phyloP scores from a whole-genome alignment of 2,329 filamentous ascomycete genomes.

The Westerdykella sp. region DNA sequence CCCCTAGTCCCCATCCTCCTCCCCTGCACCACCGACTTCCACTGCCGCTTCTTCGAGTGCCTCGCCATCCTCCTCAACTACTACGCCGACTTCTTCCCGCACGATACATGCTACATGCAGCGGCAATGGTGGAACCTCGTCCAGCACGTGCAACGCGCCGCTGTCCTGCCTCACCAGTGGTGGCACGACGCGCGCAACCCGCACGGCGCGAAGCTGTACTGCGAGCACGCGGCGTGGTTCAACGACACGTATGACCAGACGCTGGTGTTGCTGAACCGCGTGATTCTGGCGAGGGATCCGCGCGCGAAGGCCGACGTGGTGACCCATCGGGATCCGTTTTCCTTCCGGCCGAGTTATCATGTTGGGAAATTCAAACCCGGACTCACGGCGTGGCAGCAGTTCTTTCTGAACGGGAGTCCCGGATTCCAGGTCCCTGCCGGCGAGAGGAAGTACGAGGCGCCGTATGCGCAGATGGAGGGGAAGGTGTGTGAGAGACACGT shows the following conservation, averaged over 20 bases:
- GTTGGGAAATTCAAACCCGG: constrained; percentile 16
- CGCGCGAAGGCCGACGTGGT: background rate
- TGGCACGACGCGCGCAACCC: background rate
- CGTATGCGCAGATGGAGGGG: background rate
- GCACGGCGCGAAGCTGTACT: background rate
- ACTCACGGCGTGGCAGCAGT: constrained; percentile 26
- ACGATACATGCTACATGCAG: constrained; percentile 19
- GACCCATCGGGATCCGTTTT: background rate
- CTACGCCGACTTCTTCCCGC: constrained; percentile 20
- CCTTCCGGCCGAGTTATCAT: constrained; percentile 1
- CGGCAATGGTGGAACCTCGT: constrained; percentile 24
- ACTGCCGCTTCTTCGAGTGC: constrained; percentile 11
- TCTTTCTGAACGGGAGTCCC: constrained; percentile 13
- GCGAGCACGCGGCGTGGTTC: constrained; percentile 3
- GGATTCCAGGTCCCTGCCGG: constrained; percentile 9
- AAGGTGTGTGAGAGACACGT: constrained; percentile 8
- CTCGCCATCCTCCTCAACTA: constrained; percentile 24
- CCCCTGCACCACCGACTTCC: constrained; percentile 7
- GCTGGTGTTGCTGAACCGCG: constrained; percentile 7
- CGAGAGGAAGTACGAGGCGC: constrained; percentile 1
- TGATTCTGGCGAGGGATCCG: background rate
- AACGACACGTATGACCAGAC: background rate
- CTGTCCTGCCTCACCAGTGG: constrained; percentile 4
- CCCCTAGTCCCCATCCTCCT: background rate
- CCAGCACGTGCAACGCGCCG: constrained; percentile 14